Evolutionary conservation across 169 alveolate species (phyloP).

Genomic region (Plasmodium sp.): DNA sequence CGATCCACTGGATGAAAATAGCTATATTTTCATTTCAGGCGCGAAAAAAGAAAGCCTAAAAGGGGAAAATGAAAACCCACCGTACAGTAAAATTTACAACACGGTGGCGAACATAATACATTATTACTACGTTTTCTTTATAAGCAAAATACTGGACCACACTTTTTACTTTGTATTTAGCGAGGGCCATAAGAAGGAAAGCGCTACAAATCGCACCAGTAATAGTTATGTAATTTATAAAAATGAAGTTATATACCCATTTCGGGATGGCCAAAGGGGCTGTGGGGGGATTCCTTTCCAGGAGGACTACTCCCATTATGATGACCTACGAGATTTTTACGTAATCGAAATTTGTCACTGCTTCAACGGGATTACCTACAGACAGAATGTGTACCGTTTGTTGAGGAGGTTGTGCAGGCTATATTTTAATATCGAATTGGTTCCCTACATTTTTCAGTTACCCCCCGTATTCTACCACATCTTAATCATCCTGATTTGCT

Average conservation of each 20-base stretch:
- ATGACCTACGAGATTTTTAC: conserved; percentile 22
- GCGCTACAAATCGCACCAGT: background rate
- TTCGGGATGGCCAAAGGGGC: background rate
- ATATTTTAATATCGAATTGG: conserved; percentile 68
- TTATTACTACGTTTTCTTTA: conserved; percentile 35
- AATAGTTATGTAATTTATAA: conserved; percentile 45
- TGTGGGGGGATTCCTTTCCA: background rate
- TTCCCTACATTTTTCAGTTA: conserved; percentile 46
- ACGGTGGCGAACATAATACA: background rate
- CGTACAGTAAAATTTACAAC: background rate
- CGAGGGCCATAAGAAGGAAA: background rate
- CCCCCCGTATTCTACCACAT: conserved; percentile 64
- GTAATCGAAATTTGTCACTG: conserved; percentile 54
- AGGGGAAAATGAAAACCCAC: background rate
- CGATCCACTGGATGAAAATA: conserved; percentile 65
- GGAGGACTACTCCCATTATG: background rate
- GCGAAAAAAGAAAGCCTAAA: conserved; percentile 31
- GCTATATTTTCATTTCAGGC: conserved; percentile 49
- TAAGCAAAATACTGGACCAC: conserved; percentile 49
- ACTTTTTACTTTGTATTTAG: conserved; percentile 35
- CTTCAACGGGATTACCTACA: conserved; percentile 63
- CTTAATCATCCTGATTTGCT: conserved; percentile 23
- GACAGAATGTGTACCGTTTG: conserved; percentile 30
- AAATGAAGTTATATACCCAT: conserved; percentile 57
- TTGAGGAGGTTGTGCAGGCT: conserved; percentile 19